Conservation (phyloP, 2,329 filamentous ascomycete species). For the Clonostachys solani region DNA sequence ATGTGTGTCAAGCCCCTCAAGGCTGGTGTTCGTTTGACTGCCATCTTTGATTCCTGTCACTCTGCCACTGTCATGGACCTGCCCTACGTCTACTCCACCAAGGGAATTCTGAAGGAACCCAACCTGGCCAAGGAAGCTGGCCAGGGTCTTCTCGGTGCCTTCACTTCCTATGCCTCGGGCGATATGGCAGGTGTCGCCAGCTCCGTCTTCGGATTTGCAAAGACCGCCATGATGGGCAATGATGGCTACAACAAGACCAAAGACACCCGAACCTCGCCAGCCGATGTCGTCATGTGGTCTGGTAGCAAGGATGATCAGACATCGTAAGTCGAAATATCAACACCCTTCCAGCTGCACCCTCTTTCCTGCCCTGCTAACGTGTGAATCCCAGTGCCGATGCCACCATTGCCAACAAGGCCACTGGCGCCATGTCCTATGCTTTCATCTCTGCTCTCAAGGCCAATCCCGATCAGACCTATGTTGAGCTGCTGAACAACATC, state of each 20-base stretch:
- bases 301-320: constrained; percentile 96
- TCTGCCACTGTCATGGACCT: constrained; percentile 74
- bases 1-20: constrained; percentile 74
- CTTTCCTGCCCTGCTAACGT: not conserved
- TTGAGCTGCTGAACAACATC: constrained; percentile 92
- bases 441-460: constrained; percentile 90
- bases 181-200: constrained; percentile 79
- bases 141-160: constrained; percentile 65
- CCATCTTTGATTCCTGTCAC: constrained; percentile 80
- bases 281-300: constrained; percentile 97
- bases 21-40: constrained; percentile 79
- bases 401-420: constrained; percentile 81
- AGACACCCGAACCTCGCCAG: constrained; percentile 86
- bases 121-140: constrained; percentile 78
- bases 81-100: constrained; percentile 76
- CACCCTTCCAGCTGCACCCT: constrained; percentile 2
- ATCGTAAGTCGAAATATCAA: constrained; percentile 41
- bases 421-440: constrained; percentile 97
- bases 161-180: constrained; percentile 76
- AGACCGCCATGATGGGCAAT: constrained; percentile 79
- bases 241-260: constrained; percentile 75
- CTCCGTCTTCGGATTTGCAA: constrained; percentile 79
- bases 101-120: constrained; percentile 76
- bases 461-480: constrained; percentile 93
- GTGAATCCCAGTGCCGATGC: constrained; percentile 69